phyloP scores from a whole-genome alignment of 139 green algal genomes.

The Eudorina sp. region DNA sequence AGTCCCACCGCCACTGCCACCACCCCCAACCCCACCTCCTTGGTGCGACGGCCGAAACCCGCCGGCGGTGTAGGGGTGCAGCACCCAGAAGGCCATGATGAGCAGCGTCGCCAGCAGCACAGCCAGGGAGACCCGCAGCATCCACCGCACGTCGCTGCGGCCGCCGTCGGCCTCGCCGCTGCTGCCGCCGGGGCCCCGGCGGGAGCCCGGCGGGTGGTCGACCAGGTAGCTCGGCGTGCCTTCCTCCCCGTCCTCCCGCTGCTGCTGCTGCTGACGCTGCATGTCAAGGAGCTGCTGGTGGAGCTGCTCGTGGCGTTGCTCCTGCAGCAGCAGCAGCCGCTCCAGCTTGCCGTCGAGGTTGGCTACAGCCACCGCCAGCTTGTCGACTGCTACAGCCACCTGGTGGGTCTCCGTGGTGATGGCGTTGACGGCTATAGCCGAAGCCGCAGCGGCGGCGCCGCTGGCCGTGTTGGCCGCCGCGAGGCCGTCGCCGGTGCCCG shows the following conservation, averaged over 20 bases:
- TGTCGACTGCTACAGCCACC: conserved; percentile 19
- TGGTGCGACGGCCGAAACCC: not conserved
- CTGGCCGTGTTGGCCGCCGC: not conserved
- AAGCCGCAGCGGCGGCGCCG: not conserved
- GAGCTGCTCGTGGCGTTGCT: not conserved
- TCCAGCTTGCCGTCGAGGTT: conserved; percentile 11
- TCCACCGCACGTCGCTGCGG: not conserved
- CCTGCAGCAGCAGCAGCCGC: not conserved
- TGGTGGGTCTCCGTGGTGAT: not conserved
- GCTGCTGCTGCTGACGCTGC: not conserved
- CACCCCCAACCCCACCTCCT: not conserved
- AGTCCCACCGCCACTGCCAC: not conserved
- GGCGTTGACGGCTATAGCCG: not conserved
- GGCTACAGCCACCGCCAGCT: conserved; percentile 4
- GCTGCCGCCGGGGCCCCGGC: not conserved
- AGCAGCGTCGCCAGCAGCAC: not conserved
- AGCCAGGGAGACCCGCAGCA: conserved; percentile 12
- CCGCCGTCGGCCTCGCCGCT: not conserved
- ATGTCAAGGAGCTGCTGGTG: not conserved
- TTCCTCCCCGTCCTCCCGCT: not conserved
- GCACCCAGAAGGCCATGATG: not conserved
- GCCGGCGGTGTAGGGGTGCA: conserved; percentile 1
- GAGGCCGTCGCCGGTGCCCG: not conserved
- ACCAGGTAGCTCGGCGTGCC: not conserved
- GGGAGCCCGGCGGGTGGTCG: not conserved